Conservation (phyloP, 305 asterid species). For the Fraxinus paxiana region DNA sequence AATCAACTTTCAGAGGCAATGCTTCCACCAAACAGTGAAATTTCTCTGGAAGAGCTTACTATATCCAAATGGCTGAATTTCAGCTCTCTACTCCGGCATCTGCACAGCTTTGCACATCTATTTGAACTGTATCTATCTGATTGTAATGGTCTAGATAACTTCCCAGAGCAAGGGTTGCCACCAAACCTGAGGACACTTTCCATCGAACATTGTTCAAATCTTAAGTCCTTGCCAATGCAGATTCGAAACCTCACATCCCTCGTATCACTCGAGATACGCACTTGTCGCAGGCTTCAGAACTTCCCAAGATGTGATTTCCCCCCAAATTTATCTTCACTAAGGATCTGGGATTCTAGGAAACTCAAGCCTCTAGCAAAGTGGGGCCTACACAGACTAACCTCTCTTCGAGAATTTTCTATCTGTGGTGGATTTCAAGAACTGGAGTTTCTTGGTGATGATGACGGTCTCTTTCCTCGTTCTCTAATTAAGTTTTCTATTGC, state of each 20-base stretch:
- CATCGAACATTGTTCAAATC: conserved; percentile 21
- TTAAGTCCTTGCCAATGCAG: conserved; percentile 21
- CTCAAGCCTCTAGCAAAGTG: conserved; percentile 36
- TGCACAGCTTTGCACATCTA: conserved; percentile 22
- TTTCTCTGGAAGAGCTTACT: conserved; percentile 21
- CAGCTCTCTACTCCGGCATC: conserved; percentile 8
- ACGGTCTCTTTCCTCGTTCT: conserved; percentile 32
- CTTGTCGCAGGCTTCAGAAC: conserved; percentile 27
- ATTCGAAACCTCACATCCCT: conserved; percentile 15
- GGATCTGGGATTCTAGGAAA: conserved; percentile 32
- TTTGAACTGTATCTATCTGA: conserved; percentile 15
- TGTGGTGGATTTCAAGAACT: conserved; percentile 38
- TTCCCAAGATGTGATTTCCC: conserved; percentile 30
- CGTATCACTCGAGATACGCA: conserved; percentile 21
- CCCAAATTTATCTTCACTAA: conserved; percentile 21
- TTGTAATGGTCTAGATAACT: conserved; percentile 18
- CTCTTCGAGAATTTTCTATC: conserved; percentile 32
- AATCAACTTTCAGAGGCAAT: conserved; percentile 17
- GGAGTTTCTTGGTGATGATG: conserved; percentile 20
- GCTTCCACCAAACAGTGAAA: conserved; percentile 12
- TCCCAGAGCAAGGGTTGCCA: conserved; percentile 30
- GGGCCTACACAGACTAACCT: conserved; percentile 37
- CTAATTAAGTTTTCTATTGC: conserved; percentile 29
- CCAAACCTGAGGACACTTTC: conserved; percentile 22
- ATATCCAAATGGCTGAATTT: conserved; percentile 21